Evolutionary conservation across 176 grass and related monocot genomes (phyloP).

Genomic region (Aegilops speltoides): DNA sequence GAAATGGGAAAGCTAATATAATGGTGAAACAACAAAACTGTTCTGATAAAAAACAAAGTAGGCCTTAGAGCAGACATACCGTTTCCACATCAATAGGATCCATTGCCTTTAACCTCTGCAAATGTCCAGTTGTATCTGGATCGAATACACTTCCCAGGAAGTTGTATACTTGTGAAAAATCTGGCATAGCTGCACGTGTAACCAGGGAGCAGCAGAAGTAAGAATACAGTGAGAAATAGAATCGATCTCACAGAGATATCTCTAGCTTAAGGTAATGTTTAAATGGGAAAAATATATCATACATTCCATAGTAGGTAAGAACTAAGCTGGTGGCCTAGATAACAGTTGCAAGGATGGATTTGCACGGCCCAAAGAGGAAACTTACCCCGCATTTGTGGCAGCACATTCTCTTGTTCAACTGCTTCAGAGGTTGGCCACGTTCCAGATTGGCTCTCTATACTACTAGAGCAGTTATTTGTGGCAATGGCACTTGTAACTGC

Average conservation of each 20-base stretch:
- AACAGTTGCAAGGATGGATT: constrained; percentile 16
- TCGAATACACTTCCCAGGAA: constrained; percentile 97
- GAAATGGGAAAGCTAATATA: not conserved
- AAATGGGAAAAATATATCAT: not conserved
- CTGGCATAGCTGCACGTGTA: constrained; percentile 65
- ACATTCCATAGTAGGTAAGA: not conserved
- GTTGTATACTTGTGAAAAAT: constrained; percentile 88
- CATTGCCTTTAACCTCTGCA: constrained; percentile 87
- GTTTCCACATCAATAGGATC: constrained; percentile 92
- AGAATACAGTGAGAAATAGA: constrained; percentile 17
- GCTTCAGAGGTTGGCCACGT: constrained; percentile 56
- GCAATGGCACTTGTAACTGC: constrained; percentile 30
- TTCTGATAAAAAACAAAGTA: not conserved
- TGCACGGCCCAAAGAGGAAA: not conserved
- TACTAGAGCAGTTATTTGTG: constrained; percentile 81
- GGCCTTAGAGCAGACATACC: constrained; percentile 32
- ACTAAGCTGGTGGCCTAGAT: not conserved
- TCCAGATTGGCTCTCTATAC: constrained; percentile 54
- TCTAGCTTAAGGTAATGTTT: not conserved
- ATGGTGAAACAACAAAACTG: not conserved
- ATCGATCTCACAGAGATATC: not conserved
- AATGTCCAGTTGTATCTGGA: constrained; percentile 74
- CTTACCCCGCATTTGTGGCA: constrained; percentile 55
- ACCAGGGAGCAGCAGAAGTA: constrained; percentile 24
- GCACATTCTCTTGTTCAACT: constrained; percentile 68